These are phyloP conservation scores for Cubamyces lactineus DNA, from an alignment of 768 basidiomycete genomes.

Conservation along the genomic window DNA sequence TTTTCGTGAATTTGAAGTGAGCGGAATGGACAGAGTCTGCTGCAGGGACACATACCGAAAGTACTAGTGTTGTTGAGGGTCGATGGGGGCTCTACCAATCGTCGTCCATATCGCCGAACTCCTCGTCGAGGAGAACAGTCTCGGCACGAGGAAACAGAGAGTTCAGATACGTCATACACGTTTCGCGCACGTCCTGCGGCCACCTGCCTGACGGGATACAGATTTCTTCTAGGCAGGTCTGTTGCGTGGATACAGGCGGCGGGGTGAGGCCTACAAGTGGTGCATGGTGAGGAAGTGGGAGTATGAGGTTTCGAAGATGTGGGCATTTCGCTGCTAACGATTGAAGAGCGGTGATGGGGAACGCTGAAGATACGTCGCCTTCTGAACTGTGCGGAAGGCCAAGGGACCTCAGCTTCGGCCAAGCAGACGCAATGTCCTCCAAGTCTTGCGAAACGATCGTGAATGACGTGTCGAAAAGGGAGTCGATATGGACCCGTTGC, in stretches of 20 bases:
- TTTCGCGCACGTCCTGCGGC: neutral
- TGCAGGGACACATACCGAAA: neutral
- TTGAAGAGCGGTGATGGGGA: slow-evolving; percentile 6
- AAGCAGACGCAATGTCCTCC: slow-evolving; percentile 1
- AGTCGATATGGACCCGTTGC: neutral
- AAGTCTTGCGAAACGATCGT: neutral
- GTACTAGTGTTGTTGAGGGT: neutral
- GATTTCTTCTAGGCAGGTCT: neutral
- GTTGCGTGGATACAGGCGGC: neutral
- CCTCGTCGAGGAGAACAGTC: neutral
- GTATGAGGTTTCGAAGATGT: neutral
- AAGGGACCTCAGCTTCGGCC: slow-evolving; percentile 1
- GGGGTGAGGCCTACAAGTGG: neutral
- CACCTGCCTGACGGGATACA: neutral
- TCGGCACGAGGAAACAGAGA: neutral
- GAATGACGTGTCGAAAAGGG: neutral
- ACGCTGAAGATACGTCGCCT: neutral
- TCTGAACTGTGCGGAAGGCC: neutral
- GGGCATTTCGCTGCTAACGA: slow-evolving; percentile 4
- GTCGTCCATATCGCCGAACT: neutral
- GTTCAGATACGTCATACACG: neutral
- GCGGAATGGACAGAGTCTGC: neutral
- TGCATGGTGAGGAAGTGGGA: neutral
- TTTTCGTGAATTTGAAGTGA: too few relatives aligned
- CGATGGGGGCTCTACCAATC: neutral